Evolutionary conservation across 2,329 filamentous ascomycete genomes (phyloP), one percentile per base, ranked within the genome.

Genomic region (Talaromyces atroroseus): DNA sequence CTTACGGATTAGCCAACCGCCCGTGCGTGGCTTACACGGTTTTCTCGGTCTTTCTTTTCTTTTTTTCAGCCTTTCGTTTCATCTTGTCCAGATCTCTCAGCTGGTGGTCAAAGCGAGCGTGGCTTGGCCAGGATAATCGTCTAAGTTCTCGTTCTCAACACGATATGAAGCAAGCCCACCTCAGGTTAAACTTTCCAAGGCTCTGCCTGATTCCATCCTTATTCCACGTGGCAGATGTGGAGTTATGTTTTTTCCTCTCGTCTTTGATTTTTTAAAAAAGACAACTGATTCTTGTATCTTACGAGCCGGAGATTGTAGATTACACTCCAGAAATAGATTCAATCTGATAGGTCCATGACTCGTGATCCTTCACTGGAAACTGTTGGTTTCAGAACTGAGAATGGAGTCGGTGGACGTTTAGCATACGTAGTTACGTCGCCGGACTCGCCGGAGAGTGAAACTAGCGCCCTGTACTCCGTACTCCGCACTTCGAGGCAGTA

Each of bases 171-270:
- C n/a, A 14, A 40, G 5, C 36, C 3, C 7, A n/a, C n/a, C n/a
- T n/a, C n/a, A n/a, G 18, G 8, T 20, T 18, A n/a, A 42, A 5
- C 14, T 53, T 32, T 36, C n/a, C n/a, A n/a, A n/a, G n/a, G n/a
- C n/a, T 34, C 18, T 21, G 24, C 38, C 11, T 20, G 23, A 54
- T 54, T 16, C 46, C 21, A 49, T 23, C 45, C 45, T 42, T 49
- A 34, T 42, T 49, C 52, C 52, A 54, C 52, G 52, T 54, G 52
- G 52, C 23, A 32, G 34, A 11, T 42, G 52, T 54, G 52, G 45
- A 49, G 52, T 48, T 18, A 23, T 18, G 3, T 44, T 44, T 48
- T 16, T 10, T 8, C 8, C 26, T 8, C 26, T 8, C 26, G 5
- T 29, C 26, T 29, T 29, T 29, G 26, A 29, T 29, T 29, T 5